Percentiles rank a stretch among this genome's conserved stretches.
Conservation (phyloP, 345 rosid genomes). For the Mallotus nudiflorus region DNA sequence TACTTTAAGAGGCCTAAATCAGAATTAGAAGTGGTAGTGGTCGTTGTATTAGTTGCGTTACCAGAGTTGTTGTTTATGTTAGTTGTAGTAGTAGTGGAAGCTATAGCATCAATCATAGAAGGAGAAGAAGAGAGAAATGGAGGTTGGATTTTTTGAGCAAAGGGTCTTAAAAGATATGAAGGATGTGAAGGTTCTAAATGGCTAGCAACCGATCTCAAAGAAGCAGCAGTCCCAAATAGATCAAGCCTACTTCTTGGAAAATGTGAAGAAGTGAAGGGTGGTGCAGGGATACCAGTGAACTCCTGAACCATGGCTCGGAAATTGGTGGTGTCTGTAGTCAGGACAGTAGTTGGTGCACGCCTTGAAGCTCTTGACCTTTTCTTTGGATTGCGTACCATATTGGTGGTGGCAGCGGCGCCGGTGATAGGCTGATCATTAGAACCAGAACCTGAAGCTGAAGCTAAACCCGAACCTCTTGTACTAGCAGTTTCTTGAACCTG, state of each 20-base stretch:
- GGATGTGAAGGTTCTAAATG: conserved; percentile 46
- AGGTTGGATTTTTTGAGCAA: conserved; percentile 45
- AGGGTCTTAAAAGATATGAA: conserved; percentile 56
- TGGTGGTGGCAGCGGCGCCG: conserved; percentile 26
- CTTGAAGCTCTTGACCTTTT: conserved; percentile 89
- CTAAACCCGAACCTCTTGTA: background rate
- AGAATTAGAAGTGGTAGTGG: conserved; percentile 24
- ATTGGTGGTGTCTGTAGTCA: conserved; percentile 85
- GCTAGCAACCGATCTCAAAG: conserved; percentile 29
- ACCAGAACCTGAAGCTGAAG: conserved; percentile 27
- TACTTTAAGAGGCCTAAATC: conserved; percentile 32
- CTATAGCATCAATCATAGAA: conserved; percentile 38
- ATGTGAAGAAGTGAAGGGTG: conserved; percentile 66
- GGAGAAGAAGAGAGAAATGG: conserved; percentile 37
- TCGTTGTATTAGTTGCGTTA: background rate
- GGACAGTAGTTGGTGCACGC: conserved; percentile 91
- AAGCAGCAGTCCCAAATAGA: conserved; percentile 55
- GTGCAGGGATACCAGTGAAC: conserved; percentile 92
- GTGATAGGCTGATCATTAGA: conserved; percentile 32
- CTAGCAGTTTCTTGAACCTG: conserved; percentile 14
- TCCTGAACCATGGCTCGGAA: conserved; percentile 99
- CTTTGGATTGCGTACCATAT: conserved; percentile 57
- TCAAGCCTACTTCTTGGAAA: conserved; percentile 67
- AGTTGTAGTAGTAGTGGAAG: conserved; percentile 24
- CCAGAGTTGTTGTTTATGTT: conserved; percentile 11